Conservation (phyloP, 352 stramenopile species). For the Pythium aristosporum region DNA sequence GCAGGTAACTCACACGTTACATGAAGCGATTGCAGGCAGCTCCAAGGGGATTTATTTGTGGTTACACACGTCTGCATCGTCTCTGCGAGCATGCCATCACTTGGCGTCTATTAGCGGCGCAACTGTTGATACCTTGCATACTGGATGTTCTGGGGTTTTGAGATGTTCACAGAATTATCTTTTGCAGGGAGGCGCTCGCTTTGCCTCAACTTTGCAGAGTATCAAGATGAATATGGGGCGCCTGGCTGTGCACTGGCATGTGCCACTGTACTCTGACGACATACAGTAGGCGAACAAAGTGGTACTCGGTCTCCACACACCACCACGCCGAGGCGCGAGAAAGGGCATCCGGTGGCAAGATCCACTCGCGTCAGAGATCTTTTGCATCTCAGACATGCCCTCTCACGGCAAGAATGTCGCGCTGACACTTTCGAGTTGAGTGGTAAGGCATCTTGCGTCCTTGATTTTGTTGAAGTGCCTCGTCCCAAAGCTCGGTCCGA, state of each 20-base stretch:
- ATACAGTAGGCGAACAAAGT: not conserved
- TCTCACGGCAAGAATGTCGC: not conserved
- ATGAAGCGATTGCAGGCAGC: not conserved
- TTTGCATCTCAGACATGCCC: constrained; percentile 12
- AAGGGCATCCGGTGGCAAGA: not conserved
- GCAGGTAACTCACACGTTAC: too few relatives aligned
- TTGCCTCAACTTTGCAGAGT: too few relatives aligned
- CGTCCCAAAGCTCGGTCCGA: too few relatives aligned
- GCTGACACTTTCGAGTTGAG: not conserved
- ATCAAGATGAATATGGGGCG: too few relatives aligned
- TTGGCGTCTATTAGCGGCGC: not conserved
- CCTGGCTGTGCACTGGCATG: constrained; percentile 8
- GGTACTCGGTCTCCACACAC: not conserved
- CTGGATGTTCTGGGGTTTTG: too few relatives aligned
- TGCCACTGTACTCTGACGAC: constrained; percentile 10
- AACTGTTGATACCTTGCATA: constrained; percentile 9
- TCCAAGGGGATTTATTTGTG: not conserved
- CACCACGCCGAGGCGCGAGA: not conserved
- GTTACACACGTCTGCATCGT: constrained; percentile 3
- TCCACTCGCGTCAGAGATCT: constrained; percentile 10
- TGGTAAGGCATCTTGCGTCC: not conserved
- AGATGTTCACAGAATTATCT: not conserved
- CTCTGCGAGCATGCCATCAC: not conserved
- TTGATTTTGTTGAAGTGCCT: not conserved
- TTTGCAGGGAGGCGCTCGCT: not conserved